Conservation (phyloP, 1,139 yeast genomes). For the Debaryomyces subglobosus region DNA sequence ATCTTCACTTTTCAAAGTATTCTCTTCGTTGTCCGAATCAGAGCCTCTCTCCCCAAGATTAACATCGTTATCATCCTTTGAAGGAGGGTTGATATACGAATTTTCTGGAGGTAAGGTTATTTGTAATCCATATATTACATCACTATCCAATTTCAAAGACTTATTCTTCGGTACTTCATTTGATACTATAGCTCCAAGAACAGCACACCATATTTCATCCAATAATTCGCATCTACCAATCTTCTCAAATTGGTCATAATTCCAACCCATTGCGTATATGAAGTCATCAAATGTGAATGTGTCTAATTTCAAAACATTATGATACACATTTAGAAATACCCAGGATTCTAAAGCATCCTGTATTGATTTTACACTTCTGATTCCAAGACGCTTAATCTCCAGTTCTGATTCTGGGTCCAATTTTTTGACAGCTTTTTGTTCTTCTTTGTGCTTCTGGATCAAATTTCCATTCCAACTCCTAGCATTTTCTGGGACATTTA, state of each 20-base stretch:
- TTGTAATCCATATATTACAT: slow-evolving; percentile 37
- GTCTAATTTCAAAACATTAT: slow-evolving; percentile 63
- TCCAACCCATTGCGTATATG: slow-evolving; percentile 64
- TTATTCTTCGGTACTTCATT: slow-evolving; percentile 34
- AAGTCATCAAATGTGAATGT: slow-evolving; percentile 83
- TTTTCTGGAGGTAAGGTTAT: slow-evolving; percentile 45
- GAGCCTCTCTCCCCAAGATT: slow-evolving; percentile 12
- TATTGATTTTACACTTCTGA: slow-evolving; percentile 19
- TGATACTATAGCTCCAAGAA: slow-evolving; percentile 49
- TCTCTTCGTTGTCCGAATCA: slow-evolving; percentile 12
- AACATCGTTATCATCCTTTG: slow-evolving; percentile 33
- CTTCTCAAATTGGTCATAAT: slow-evolving; percentile 43
- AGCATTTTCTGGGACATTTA: slow-evolving; percentile 38
- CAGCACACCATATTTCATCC: slow-evolving; percentile 74
- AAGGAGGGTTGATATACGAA: slow-evolving; percentile 27
- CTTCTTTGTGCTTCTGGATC: slow-evolving; percentile 11
- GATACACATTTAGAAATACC: slow-evolving; percentile 75
- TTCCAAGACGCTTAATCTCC: slow-evolving; percentile 15
- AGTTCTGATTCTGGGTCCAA: slow-evolving; percentile 16
- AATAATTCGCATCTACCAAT: slow-evolving; percentile 56
- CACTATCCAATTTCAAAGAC: slow-evolving; percentile 24
- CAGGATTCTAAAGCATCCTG: slow-evolving; percentile 66
- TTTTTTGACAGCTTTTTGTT: slow-evolving; percentile 14
- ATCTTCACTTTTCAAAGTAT: slow-evolving; percentile 13
- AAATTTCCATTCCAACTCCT: slow-evolving; percentile 25